A percentile compares a stretch with the other conserved stretches of the same genome.
These are phyloP conservation scores for Leucocoprinus sp. DNA, from an alignment of 768 basidiomycete genomes.

Conservation along the genomic window DNA sequence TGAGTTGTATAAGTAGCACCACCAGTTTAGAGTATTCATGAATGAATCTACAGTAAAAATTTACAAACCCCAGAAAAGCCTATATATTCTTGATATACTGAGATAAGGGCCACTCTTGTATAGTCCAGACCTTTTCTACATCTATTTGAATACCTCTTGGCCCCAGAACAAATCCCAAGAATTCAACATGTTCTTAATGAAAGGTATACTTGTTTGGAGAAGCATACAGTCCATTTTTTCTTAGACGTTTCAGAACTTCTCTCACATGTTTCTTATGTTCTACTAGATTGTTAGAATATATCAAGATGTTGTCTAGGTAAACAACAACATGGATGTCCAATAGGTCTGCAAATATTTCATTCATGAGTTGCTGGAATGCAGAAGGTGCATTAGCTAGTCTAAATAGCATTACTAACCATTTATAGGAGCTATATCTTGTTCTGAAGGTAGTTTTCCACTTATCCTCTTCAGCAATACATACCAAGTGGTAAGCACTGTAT, in stretches of 20 bases:
- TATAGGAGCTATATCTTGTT: conserved; percentile 27
- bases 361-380: conserved; percentile 29
- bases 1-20: not conserved
- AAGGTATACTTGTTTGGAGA: conserved; percentile 30
- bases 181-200: conserved; percentile 22
- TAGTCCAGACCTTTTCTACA: conserved; percentile 17
- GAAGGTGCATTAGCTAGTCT: conserved; percentile 27
- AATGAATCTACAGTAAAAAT: not conserved
- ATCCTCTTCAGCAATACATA: conserved; percentile 27
- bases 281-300: conserved; percentile 22
- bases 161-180: conserved; percentile 29
- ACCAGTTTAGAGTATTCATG: conserved; percentile 1
- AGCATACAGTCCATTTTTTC: conserved; percentile 18
- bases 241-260: conserved; percentile 24
- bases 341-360: conserved; percentile 25
- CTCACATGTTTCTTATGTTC: conserved; percentile 22
- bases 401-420: conserved; percentile 31
- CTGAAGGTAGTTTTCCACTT: conserved; percentile 29
- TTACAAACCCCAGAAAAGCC: not conserved
- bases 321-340: conserved; percentile 23
- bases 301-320: conserved; percentile 32
- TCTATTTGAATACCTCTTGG: conserved; percentile 19
- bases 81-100: conserved; percentile 21
- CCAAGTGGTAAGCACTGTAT: conserved; percentile 24
- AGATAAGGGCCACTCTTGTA: conserved; percentile 28